Base-by-base conservation (phyloP, 345 rosid species). In the Leavenworthia alabamica region DNA sequence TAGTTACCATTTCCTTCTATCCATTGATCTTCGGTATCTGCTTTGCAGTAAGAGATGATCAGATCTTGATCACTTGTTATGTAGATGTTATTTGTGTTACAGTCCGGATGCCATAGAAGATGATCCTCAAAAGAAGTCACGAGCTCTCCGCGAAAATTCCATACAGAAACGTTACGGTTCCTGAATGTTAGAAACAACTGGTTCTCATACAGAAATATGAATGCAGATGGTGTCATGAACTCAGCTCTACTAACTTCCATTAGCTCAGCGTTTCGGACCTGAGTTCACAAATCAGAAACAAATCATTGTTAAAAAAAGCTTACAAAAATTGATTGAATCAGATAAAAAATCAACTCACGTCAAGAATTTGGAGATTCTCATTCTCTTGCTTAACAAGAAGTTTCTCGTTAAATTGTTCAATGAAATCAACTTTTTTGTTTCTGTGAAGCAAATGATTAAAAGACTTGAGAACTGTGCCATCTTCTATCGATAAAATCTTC, bases 71-170 rank as follows among this genome's bases (percentile, higher is more conserved):
- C 97, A 20, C 96, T 87, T 43, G 99, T 93, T 64, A 89, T 92
- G 74, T 92, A 92, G 62, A 89, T 92, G 60, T 88, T 91, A 71
- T 91, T 91, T 22, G 98, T 89, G 78, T 93, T 89, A 73, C 96
- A 92, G 73, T 92, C 98, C 0, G 95, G 96, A 79, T 89, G 93
- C 93, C 98, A 88, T 69, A 89, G 72, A 22, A 86, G 83, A 70
- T 93, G 99, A 70, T 93, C 99, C 75, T 93, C 99, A 60, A 93
- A 93, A 15, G 99, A 93, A 36, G 99, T 93, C 29, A 93, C 97
- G 9, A 85, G 97, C 77, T 93, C 97, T 45, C 99, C 99, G 0
- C 89, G 90, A 37, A 89, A 93, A 66, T 93, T 93, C 99, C 96
- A 93, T 35, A 93, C 97, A 35, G 96, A 78, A 53, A 93, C 96